Conservation (phyloP, 2,329 filamentous ascomycete genomes). For the Fusarium scirpi region DNA sequence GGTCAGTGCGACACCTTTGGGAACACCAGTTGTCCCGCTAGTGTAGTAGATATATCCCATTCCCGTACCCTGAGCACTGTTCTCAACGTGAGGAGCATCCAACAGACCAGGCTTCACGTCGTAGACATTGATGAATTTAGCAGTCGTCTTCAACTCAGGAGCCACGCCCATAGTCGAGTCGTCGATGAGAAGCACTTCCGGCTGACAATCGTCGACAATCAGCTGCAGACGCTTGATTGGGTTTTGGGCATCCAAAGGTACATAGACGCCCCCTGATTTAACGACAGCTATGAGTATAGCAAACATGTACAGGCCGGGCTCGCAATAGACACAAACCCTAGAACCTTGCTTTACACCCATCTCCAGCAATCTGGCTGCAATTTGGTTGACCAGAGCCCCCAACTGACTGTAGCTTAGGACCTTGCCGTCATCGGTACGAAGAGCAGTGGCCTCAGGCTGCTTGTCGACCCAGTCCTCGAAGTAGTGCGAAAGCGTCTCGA, state of each 20-base stretch:
- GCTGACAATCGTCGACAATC: background rate
- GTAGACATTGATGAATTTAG: background rate
- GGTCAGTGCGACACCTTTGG: background rate
- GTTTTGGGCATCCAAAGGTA: constrained; percentile 2
- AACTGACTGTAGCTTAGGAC: background rate
- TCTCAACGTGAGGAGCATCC: background rate
- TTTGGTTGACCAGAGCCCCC: background rate
- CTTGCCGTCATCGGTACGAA: background rate
- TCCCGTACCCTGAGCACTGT: background rate
- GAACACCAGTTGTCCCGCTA: constrained; percentile 6
- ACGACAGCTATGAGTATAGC: background rate
- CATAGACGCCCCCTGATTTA: background rate
- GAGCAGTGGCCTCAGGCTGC: background rate
- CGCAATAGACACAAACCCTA: background rate
- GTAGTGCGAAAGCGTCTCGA: background rate
- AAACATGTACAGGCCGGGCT: background rate
- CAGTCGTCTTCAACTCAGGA: background rate
- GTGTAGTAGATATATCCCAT: constrained; percentile 12
- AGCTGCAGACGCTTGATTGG: constrained; percentile 8
- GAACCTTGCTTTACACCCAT: background rate
- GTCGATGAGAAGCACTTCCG: background rate
- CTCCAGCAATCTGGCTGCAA: background rate
- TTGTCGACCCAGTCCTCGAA: background rate
- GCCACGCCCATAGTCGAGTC: background rate
- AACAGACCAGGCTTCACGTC: too few relatives aligned